phyloP scores from a whole-genome alignment of 805 yeast genomes.

The Saccharomycopsis fodiens region DNA sequence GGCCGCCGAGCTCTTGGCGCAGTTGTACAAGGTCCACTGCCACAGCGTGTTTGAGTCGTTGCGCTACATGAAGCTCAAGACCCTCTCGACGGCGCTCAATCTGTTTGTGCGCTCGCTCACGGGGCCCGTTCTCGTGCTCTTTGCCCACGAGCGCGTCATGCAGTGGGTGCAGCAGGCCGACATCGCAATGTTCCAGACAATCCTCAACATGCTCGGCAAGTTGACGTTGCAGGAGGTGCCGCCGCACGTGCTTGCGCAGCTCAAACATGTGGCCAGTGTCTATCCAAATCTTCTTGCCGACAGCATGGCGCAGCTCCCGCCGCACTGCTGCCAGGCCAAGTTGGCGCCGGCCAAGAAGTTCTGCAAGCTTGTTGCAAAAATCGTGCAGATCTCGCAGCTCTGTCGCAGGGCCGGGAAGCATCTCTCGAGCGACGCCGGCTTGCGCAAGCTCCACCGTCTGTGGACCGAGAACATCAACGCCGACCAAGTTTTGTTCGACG shows the following conservation, averaged over 20 bases:
- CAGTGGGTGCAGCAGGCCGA: conserved; percentile 71
- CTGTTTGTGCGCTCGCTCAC: conserved; percentile 52
- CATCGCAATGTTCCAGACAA: conserved; percentile 44
- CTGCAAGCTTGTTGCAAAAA: conserved; percentile 42
- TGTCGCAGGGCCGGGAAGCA: conserved; percentile 2
- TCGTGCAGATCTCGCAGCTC: conserved; percentile 47
- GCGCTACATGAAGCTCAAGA: conserved; percentile 58
- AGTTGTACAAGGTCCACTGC: conserved; percentile 58
- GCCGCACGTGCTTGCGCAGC: conserved; percentile 41
- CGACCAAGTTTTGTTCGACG: background rate
- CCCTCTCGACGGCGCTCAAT: conserved; percentile 44
- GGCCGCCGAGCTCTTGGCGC: conserved; percentile 52
- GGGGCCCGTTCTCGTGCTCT: conserved; percentile 52
- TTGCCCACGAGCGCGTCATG: conserved; percentile 38
- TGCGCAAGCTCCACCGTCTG: background rate
- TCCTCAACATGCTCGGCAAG: conserved; percentile 54
- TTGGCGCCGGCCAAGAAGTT: conserved; percentile 47
- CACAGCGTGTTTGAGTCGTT: conserved; percentile 56
- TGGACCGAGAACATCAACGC: background rate
- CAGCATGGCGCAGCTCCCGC: conserved; percentile 41
- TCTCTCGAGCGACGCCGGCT: background rate
- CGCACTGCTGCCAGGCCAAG: conserved; percentile 43
- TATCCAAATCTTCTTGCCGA: conserved; percentile 38
- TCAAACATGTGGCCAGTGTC: conserved; percentile 44
- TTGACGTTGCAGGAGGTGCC: conserved; percentile 57